Conservation (phyloP, 495 filamentous ascomycete genomes). For the Aspergillus sparsus region DNA sequence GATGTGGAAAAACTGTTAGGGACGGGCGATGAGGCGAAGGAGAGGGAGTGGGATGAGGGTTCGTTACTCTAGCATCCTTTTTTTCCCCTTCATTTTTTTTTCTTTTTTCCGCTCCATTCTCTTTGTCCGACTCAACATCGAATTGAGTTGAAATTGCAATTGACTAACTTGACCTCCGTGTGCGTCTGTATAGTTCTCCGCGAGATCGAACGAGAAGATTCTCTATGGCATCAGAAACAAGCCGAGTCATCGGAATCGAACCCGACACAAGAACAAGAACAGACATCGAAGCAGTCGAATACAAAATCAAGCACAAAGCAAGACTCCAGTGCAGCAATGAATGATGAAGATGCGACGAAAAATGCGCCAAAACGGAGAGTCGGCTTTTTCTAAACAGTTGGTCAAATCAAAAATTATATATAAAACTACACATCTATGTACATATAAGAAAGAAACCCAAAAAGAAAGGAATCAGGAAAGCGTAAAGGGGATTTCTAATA, state of each 20-base stretch:
- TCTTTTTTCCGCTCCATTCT: too few relatives aligned
- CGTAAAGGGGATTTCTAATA: too few relatives aligned
- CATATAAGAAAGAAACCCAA: too few relatives aligned
- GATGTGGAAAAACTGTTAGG: conserved; percentile 85
- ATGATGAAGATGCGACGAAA: conserved; percentile 21
- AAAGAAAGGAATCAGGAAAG: too few relatives aligned
- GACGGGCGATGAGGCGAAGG: conserved; percentile 71
- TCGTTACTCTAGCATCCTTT: conserved; percentile 21
- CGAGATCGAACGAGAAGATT: conserved; percentile 80
- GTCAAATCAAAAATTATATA: neutral
- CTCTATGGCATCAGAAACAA: conserved; percentile 54
- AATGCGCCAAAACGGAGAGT: conserved; percentile 31
- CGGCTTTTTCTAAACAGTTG: conserved; percentile 36
- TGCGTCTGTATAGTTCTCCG: conserved; percentile 57
- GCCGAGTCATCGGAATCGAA: conserved; percentile 17
- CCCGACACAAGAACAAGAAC: conserved; percentile 14
- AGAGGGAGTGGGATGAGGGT: conserved; percentile 90
- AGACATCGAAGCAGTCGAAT: neutral
- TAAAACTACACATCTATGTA: too few relatives aligned
- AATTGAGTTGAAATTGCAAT: neutral
- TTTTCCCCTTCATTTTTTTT: neutral
- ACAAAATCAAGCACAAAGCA: conserved; percentile 14
- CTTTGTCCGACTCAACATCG: conserved; percentile 3
- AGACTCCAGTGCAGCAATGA: conserved; percentile 21
- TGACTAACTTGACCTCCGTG: conserved; percentile 20